Conservation (phyloP, 2,329 filamentous ascomycete genomes). For the Colletotrichum acutatum region DNA sequence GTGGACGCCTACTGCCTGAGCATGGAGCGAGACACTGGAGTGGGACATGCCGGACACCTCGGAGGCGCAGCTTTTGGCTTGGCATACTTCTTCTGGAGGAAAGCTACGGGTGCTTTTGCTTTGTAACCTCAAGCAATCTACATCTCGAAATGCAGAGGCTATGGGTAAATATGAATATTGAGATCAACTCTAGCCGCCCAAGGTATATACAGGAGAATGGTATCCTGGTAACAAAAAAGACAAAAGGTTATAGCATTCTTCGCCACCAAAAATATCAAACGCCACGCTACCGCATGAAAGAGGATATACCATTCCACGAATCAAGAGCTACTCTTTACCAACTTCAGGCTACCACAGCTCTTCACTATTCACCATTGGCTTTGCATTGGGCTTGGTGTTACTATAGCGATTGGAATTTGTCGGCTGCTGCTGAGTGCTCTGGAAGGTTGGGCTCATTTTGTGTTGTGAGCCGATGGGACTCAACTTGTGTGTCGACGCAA, state of each 20-base stretch:
- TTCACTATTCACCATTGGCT: conserved; percentile 33
- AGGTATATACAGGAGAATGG: conserved; percentile 6
- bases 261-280: conserved; percentile 16
- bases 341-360: conserved; percentile 20
- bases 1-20: conserved; percentile 22
- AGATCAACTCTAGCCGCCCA: conserved; percentile 31
- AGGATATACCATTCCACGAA: background rate
- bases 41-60: conserved; percentile 26
- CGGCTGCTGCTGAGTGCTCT: conserved; percentile 15
- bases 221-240: background rate
- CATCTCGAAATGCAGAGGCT: background rate
- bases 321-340: background rate
- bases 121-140: background rate
- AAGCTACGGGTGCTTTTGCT: background rate
- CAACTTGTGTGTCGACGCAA: conserved; percentile 22
- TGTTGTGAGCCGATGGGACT: conserved; percentile 13
- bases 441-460: conserved; percentile 24
- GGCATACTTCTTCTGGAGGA: conserved; percentile 20
- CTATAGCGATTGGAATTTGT: conserved; percentile 11
- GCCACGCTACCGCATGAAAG: conserved; percentile 20
- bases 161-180: background rate
- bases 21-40: conserved; percentile 19
- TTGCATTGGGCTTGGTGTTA: conserved; percentile 14
- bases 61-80: conserved; percentile 30
- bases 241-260: background rate